Conservation (phyloP, 805 yeast genomes). For the Cyberlindnera japonica region DNA sequence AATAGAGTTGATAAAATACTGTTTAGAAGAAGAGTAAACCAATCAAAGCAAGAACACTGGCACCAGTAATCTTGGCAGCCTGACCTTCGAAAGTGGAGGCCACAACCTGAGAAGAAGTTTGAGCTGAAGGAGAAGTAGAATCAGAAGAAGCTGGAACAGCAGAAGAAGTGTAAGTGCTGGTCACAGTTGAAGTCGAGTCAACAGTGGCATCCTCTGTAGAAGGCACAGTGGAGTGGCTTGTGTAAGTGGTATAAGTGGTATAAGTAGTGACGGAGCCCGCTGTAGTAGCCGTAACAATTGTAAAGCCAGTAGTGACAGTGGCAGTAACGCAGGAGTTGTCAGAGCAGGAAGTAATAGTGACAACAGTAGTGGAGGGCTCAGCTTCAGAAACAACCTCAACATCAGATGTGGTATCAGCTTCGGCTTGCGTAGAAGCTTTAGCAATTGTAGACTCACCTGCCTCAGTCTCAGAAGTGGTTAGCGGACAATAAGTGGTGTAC, state of each 20-base stretch:
- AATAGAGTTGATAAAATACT: background rate
- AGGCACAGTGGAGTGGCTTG: background rate
- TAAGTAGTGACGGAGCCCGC: background rate
- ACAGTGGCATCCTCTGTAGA: background rate
- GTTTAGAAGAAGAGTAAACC: conserved; percentile 3
- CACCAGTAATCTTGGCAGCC: background rate
- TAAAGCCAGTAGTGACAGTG: background rate
- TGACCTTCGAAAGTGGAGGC: background rate
- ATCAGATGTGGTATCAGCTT: background rate
- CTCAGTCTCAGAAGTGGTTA: background rate
- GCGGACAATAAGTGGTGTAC: background rate
- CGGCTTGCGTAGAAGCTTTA: background rate
- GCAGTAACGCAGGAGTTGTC: background rate
- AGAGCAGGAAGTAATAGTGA: background rate
- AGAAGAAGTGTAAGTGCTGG: background rate
- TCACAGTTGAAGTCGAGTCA: background rate
- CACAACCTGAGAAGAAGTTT: background rate
- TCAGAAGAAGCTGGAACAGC: background rate
- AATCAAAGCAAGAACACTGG: background rate
- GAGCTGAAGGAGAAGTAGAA: background rate
- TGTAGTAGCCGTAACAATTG: background rate
- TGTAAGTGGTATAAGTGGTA: background rate
- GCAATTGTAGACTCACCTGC: background rate
- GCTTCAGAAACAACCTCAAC: background rate
- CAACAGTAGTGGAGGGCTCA: background rate